Percentiles rank a stretch among this genome's conserved stretches.
Conservation (phyloP, 495 filamentous ascomycete genomes). For the Neurospora terricola region DNA sequence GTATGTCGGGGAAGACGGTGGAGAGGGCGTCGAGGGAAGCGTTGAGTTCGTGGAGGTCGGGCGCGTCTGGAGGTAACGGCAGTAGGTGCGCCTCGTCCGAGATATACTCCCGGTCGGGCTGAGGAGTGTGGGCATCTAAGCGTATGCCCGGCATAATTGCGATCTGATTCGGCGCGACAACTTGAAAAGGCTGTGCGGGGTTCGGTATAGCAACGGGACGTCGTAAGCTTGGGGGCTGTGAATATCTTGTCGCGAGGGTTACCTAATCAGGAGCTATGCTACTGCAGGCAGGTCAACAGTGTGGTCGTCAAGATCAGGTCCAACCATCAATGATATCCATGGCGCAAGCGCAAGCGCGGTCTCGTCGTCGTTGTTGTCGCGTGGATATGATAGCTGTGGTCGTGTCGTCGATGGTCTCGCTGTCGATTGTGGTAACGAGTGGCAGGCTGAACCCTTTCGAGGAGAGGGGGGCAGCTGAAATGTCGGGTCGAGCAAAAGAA, state of each 20-base stretch:
- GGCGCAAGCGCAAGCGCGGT: background rate
- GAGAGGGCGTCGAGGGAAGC: conserved; percentile 58
- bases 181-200: background rate
- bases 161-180: background rate
- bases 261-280: background rate
- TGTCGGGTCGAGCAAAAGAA: background rate
- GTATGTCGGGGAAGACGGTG: conserved; percentile 75
- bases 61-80: conserved; percentile 34
- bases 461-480: background rate
- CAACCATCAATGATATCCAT: background rate
- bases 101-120: conserved; percentile 26
- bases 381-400: background rate
- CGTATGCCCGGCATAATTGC: background rate
- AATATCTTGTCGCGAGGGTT: background rate
- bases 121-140: background rate
- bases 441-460: background rate
- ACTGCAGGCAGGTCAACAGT: background rate
- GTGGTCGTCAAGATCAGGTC: background rate
- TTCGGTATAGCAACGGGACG: background rate
- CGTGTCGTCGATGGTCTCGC: background rate
- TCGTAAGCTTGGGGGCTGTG: background rate
- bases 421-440: background rate
- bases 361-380: background rate
- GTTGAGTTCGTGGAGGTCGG: conserved; percentile 64
- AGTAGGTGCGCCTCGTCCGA: conserved; percentile 36